Base-by-base conservation (phyloP, 495 filamentous ascomycete genomes). In the Aspergillus cavernicola region DNA sequence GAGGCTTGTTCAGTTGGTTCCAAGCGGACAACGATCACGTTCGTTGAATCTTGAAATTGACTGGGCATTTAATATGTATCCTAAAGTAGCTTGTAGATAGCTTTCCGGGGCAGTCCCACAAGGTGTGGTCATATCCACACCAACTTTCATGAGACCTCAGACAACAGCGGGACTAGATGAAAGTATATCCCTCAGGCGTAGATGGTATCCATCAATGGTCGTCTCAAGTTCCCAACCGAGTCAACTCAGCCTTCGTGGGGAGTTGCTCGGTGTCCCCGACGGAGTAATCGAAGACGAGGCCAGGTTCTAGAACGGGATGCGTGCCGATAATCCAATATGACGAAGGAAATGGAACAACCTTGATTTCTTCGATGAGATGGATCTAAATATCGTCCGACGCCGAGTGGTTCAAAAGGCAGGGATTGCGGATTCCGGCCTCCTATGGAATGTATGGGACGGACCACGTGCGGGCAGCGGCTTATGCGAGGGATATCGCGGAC, bases 381-480 rank as follows among this genome's bases (percentile, higher is more conserved):
- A n/a, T n/a, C n/a, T n/a, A n/a, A n/a, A n/a, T n/a, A n/a, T n/a
- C n/a, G n/a, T n/a, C n/a, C n/a, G n/a, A n/a, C n/a, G n/a, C n/a
- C n/a, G n/a, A n/a, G n/a, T n/a, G n/a, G n/a, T n/a, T n/a, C n/a
- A n/a, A 0, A 31, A 22, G 12, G 15, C 16, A 0, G 39, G 4
- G 18, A 8, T 12, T 19, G 31, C 19, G 15, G 22, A 42, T 32
- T 19, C 33, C 15, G 20, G 18, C 29, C 33, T 36, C 52, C 52
- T 54, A 54, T 54, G 52, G 26, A 38, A 47, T 40, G 42, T 15
- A 32, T 18, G 33, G 52, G 35, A 47, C 36, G 42, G 39, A 22
- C 33, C 52, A 54, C 52, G 52, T 54, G 52, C 39, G 18, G 12
- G 47, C n/a, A 37, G 16, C 18, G 23, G 33, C 32, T 15, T 43